Conservation (phyloP, 129 eudicot genomes). For the Dittrichia graveolens region DNA sequence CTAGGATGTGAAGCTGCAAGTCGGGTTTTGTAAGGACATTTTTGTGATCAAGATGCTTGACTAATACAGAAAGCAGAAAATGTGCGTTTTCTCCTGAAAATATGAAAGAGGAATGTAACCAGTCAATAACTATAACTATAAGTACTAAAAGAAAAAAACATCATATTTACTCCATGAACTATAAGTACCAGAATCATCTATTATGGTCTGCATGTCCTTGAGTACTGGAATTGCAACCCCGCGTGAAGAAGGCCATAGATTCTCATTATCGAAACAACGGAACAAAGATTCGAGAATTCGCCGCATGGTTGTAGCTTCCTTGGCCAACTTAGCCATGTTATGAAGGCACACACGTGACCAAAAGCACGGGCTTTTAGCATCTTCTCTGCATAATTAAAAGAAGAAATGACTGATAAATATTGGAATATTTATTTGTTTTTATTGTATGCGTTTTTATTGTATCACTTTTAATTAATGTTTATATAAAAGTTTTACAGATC, state of each 20-base stretch:
- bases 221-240: conserved; percentile 67
- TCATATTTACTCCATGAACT: neutral
- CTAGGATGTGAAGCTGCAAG: conserved; percentile 65
- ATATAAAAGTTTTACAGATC: neutral
- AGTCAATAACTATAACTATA: neutral
- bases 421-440: neutral
- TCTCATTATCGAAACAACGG: conserved; percentile 61
- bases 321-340: conserved; percentile 79
- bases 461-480: neutral
- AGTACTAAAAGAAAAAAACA: neutral
- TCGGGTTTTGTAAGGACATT: conserved; percentile 55
- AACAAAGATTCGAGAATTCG: conserved; percentile 74
- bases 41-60: conserved; percentile 84
- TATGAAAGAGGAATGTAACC: conserved; percentile 7
- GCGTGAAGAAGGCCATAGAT: conserved; percentile 59
- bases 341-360: conserved; percentile 75
- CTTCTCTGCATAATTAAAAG: conserved; percentile 48
- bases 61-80: conserved; percentile 60
- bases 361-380: conserved; percentile 57
- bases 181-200: conserved; percentile 58
- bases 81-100: conserved; percentile 64
- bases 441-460: neutral
- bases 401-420: conserved; percentile 2
- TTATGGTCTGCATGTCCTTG: conserved; percentile 67
- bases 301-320: conserved; percentile 76